A percentile compares a stretch with the other conserved stretches of the same genome.
phyloP scores from a whole-genome alignment of 2,329 filamentous ascomycete genomes.

The Colletotrichum spinosum region DNA sequence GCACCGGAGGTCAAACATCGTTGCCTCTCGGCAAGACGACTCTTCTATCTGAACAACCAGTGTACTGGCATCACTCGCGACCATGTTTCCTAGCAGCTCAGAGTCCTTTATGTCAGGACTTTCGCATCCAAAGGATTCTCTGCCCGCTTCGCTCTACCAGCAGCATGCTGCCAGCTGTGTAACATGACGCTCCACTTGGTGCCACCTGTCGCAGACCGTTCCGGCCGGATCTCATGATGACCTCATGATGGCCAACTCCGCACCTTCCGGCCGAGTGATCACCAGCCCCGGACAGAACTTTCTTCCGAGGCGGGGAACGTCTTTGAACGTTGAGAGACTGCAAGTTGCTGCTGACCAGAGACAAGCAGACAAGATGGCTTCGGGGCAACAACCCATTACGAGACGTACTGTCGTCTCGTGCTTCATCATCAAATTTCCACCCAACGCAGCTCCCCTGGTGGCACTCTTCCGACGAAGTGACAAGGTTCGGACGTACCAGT shows the following conservation, averaged over 20 bases:
- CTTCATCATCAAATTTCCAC: constrained; percentile 62
- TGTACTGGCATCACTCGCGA: too few relatives aligned
- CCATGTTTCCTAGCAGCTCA: too few relatives aligned
- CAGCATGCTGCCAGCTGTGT: too few relatives aligned
- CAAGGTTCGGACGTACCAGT: constrained; percentile 71
- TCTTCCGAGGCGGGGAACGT: too few relatives aligned
- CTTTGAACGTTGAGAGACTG: not conserved
- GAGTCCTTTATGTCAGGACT: too few relatives aligned
- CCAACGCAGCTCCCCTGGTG: constrained; percentile 57
- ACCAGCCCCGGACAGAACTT: not conserved
- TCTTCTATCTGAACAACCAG: too few relatives aligned
- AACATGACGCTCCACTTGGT: too few relatives aligned
- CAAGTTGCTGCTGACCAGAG: not conserved
- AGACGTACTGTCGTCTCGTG: constrained; percentile 58
- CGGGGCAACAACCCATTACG: constrained; percentile 17
- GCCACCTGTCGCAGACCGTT: too few relatives aligned
- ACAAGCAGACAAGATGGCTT: constrained; percentile 18
- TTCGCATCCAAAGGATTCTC: too few relatives aligned
- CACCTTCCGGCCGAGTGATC: not conserved
- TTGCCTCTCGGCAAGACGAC: too few relatives aligned
- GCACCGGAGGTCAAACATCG: too few relatives aligned
- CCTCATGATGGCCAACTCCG: constrained; percentile 6
- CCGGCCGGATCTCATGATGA: constrained; percentile 11
- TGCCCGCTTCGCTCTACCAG: too few relatives aligned
- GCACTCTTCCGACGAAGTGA: constrained; percentile 72